Evolutionary conservation across 306 rosid species (phyloP), one percentile per base, ranked within the genome.

Genomic region (Lithocarpus polystachyus): DNA sequence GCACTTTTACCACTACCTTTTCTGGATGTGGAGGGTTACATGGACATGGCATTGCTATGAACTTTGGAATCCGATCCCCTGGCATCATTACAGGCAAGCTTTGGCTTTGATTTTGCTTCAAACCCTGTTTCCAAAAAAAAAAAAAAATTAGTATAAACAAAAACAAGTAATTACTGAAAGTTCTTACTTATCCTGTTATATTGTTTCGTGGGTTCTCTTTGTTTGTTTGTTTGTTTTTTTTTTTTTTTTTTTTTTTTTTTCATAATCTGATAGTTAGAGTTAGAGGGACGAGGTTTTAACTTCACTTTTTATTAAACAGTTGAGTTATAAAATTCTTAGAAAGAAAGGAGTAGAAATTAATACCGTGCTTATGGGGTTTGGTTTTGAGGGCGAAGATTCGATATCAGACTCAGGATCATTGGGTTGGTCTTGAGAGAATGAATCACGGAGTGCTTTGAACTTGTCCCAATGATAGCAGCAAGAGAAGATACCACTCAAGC

Each of bases 401-500:
- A 79, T 56, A 68, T 76, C 92, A 20, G 62, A 20, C 57, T 80
- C 78, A 29, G 82, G 24, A 64, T 86, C 70, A 8, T 40, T 40
- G 45, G 45, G 45, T 0, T 72, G 18, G 43, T 52, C 82, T 10
- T 72, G 62, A 29, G 82, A 71, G 77, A 80, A 33, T 28, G 99
- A 87, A 22, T 76, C 86, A 6, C 88, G 96, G 80, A 95, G 80
- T 2, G 98, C 87, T 52, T 97, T 87, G 88, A 92, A 81, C 77
- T 91, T 95, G 78, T 95, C 99, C 98, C 99, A 92, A 81, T 95
- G 99, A 83, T 95, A 95, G 82, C 97, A 95, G 81, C 98, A 95
- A 5, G 99, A 92, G 92, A 95, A 92, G 88, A 95, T 84, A 31
- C 99, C 99, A 70, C 99, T 95, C 72, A 95, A 69, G 92, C 88